A percentile compares a stretch with the other conserved stretches of the same genome.
These are phyloP conservation scores for Limnomonas spitsbergensis DNA, from an alignment of 139 green algal species.

Conservation along the genomic window DNA sequence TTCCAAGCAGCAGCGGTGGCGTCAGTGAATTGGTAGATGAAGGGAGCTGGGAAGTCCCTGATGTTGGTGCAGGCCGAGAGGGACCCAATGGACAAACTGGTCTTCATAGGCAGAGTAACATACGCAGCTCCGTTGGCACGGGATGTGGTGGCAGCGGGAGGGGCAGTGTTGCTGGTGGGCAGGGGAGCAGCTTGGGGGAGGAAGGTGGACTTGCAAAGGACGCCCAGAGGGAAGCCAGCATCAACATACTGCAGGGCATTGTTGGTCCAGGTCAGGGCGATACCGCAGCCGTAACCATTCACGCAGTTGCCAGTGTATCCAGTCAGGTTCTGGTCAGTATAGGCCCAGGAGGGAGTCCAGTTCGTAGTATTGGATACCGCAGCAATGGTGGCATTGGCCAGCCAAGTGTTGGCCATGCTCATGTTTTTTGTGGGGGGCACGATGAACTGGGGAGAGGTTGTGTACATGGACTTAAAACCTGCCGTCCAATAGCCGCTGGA, in stretches of 20 bases:
- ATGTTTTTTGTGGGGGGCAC: constrained; percentile 3
- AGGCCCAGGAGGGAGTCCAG: not conserved
- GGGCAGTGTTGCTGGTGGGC: not conserved
- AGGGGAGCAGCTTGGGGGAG: not conserved
- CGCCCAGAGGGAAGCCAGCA: not conserved
- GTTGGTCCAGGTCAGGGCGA: not conserved
- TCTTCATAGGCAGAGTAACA: not conserved
- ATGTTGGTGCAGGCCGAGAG: not conserved
- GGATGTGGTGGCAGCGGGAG: not conserved
- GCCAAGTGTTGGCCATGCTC: not conserved
- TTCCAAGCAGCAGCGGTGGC: not conserved
- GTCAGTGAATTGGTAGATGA: not conserved
- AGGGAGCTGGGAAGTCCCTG: not conserved
- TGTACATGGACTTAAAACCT: too few species aligned
- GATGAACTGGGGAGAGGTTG: too few species aligned
- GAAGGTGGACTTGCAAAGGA: not conserved
- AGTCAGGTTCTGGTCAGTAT: not conserved
- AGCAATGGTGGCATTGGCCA: not conserved
- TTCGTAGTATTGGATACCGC: not conserved
- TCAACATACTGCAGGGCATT: not conserved
- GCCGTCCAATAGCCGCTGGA: not conserved
- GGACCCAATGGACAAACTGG: not conserved
- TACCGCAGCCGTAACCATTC: not conserved
- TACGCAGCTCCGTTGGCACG: not conserved
- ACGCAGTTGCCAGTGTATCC: not conserved